Base-by-base conservation (phyloP, 1,139 yeast genomes). In the Diutina sp. region DNA sequence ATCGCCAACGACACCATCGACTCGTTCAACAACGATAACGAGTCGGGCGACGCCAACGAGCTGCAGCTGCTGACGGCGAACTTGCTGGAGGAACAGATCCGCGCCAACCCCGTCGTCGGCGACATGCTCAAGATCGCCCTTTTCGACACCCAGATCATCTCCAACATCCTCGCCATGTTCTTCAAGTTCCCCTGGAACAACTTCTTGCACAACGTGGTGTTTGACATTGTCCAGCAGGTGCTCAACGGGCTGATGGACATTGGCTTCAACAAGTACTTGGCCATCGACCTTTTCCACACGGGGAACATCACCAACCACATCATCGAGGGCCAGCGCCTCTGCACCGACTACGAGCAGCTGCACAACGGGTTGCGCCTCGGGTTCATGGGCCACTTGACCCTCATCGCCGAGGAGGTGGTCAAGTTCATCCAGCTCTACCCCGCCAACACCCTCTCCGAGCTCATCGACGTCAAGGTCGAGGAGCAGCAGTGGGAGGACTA, bases 171-270 rank as follows among this genome's bases (percentile, higher is more conserved):
- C 58, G 73, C 83, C 46, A 85, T 93, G 87, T 91, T 93, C 67
- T 87, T 91, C 78, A 79, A 80, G 63, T 93, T 90, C 70, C 99
- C 99, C 5, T 93, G 99, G 99, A 93, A 93, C 70, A 93, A 93
- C 68, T 93, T 93, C 67, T 77, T 95, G 71, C 99, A 93, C 71
- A 93, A 93, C 66, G 99, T 95, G 58, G 97, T 93, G 8, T 93
- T 93, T 72, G 99, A 93, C 70, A 89, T 93, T 62, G 95, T 93
- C 48, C 99, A 95, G 71, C 99, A 93, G 70, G 87, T 93, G 14
- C 79, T 93, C 67, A 91, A 90, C 69, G 99, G 98, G 0, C 88
- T 96, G 21, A 89, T 93, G 91, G 96, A 90, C 61, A 87, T 89
- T 64, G 80, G 80, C 48, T 93, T 87, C 74, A 93, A 93, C 72